Percentiles rank a stretch among this genome's conserved stretches.
These are phyloP conservation scores for Penicillium sp. DNA, from an alignment of 2,329 filamentous ascomycete genomes.

Conservation along the genomic window DNA sequence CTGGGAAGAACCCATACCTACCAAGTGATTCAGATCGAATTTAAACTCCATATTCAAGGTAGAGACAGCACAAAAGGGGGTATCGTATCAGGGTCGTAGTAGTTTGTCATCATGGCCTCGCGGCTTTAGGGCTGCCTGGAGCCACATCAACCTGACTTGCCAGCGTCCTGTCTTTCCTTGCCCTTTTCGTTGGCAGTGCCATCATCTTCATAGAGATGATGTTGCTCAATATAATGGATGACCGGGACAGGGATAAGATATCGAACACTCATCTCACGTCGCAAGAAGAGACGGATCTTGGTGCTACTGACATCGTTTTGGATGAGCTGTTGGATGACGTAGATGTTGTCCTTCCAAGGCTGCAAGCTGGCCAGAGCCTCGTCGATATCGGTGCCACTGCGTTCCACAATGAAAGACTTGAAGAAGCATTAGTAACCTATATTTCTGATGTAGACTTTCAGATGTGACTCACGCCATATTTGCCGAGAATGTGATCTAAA, in stretches of 20 bases:
- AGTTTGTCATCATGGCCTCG: slow-evolving; percentile 7
- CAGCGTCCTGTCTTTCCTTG: slow-evolving; percentile 30
- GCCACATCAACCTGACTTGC: slow-evolving; percentile 27
- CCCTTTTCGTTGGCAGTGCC: slow-evolving; percentile 35
- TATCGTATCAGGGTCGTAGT: slow-evolving; percentile 22
- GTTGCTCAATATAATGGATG: slow-evolving; percentile 70
- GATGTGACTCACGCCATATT: slow-evolving; percentile 62
- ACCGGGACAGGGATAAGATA: slow-evolving; percentile 74
- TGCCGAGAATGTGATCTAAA: slow-evolving; percentile 81
- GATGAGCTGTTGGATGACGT: slow-evolving; percentile 85
- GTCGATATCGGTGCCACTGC: slow-evolving; percentile 83
- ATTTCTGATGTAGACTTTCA: too few relatives aligned
- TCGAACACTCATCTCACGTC: slow-evolving; percentile 78
- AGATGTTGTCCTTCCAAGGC: slow-evolving; percentile 81
- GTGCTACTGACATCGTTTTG: slow-evolving; percentile 81
- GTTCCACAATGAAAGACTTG: slow-evolving; percentile 77
- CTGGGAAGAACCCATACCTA: not conserved
- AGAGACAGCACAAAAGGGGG: slow-evolving; percentile 14
- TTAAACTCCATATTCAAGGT: not conserved
- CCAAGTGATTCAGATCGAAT: not conserved
- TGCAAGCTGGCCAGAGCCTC: slow-evolving; percentile 81
- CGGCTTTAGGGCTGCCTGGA: not conserved
- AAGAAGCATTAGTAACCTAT: not conserved
- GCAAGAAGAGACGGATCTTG: slow-evolving; percentile 78
- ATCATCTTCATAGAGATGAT: slow-evolving; percentile 64